Conservation (phyloP, 2,329 filamentous ascomycete genomes). For the Epichloe glyceriae region DNA sequence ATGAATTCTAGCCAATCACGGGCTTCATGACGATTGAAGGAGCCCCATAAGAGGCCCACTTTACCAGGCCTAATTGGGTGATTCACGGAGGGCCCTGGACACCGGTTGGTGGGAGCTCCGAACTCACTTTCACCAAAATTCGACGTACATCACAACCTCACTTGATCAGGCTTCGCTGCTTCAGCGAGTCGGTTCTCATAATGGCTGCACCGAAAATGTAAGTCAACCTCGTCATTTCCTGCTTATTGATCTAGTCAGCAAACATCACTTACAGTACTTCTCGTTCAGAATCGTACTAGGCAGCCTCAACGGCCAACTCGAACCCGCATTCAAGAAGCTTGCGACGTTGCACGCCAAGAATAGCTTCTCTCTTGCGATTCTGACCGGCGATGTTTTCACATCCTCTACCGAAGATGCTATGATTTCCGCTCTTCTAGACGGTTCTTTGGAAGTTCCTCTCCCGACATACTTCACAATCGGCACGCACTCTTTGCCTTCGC, state of each 20-base stretch:
- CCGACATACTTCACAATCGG: conserved; percentile 88
- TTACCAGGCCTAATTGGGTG: no score
- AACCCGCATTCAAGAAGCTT: conserved; percentile 66
- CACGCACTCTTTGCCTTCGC: conserved; percentile 53
- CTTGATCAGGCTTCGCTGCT: not conserved
- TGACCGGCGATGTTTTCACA: conserved; percentile 73
- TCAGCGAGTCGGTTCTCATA: not conserved
- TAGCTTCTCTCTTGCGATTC: conserved; percentile 70
- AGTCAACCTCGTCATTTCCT: conserved; percentile 7
- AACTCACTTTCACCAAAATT: conserved; percentile 8
- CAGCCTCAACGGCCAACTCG: conserved; percentile 66
- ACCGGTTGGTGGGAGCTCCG: no score
- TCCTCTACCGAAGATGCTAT: conserved; percentile 43
- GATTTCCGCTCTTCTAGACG: conserved; percentile 53
- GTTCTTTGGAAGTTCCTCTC: conserved; percentile 61
- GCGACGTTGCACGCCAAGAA: conserved; percentile 74
- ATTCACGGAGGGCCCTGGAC: no score
- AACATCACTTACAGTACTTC: not conserved
- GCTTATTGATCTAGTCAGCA: not conserved
- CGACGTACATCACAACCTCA: not conserved
- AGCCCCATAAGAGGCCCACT: no score
- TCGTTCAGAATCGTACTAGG: conserved; percentile 62
- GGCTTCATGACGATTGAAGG: no score
- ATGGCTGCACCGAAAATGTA: conserved; percentile 40
- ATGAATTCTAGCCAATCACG: no score